Conservation (phyloP, 441 rosid species). For the Gossypium aridum region DNA sequence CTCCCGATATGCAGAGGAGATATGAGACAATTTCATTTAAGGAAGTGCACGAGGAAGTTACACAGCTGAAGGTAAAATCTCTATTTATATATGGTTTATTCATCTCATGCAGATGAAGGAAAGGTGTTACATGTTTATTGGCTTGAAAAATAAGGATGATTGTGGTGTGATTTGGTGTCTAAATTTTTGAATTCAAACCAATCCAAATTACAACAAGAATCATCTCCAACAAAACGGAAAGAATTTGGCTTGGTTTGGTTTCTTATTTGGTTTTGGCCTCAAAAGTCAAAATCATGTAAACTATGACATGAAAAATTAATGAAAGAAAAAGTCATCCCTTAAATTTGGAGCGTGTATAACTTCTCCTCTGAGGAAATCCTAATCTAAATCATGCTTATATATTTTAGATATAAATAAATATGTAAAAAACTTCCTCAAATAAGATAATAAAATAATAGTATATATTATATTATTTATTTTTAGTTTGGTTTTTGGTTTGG, state of each 20-base stretch:
- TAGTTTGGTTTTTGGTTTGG: no score
- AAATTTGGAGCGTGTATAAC: not conserved
- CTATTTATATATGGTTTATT: not conserved
- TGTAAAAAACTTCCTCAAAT: no score
- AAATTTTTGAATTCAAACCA: not conserved
- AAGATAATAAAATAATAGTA: no score
- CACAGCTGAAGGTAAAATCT: conserved; percentile 64
- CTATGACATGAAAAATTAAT: not conserved
- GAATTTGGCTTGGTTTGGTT: not conserved
- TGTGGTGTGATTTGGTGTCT: not conserved
- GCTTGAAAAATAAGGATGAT: not conserved
- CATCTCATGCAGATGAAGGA: not conserved
- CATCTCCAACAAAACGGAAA: not conserved
- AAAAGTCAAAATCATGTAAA: not conserved
- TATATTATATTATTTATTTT: no score
- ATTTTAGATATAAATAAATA: no score
- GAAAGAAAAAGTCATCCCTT: not conserved
- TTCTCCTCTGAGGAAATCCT: no score
- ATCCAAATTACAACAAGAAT: not conserved
- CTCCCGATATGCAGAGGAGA: conserved; percentile 56
- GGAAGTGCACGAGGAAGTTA: conserved; percentile 60
- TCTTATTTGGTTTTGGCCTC: not conserved
- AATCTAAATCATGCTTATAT: no score
- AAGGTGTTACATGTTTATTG: not conserved
- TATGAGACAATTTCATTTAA: conserved; percentile 62